phyloP scores from a whole-genome alignment of 345 rosid species.

The Acer yangbiense region DNA sequence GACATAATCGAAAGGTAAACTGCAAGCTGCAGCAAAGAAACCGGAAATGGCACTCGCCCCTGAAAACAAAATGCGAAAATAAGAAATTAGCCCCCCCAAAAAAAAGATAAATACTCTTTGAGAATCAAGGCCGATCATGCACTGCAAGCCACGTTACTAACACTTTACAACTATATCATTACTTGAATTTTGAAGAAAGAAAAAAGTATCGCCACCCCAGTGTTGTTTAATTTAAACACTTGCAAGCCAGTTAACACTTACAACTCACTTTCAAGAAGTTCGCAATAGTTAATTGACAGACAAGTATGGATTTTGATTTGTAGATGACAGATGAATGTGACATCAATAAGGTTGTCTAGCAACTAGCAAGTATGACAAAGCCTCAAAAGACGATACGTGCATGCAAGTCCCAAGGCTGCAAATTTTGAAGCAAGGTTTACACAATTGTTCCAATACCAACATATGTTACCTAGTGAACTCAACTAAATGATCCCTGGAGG shows the following conservation, averaged over 20 bases:
- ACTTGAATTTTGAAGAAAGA: background rate
- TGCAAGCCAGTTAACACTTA: background rate
- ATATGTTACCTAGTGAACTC: background rate
- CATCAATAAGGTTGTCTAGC: background rate
- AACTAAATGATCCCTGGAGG: background rate
- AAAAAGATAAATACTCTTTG: background rate
- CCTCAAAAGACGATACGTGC: background rate
- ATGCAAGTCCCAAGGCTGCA: background rate
- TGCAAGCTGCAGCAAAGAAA: conserved; percentile 92
- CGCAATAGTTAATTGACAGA: background rate
- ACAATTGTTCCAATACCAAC: background rate
- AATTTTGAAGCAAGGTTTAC: background rate
- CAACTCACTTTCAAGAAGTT: background rate
- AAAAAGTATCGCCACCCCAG: background rate
- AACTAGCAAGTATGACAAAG: background rate
- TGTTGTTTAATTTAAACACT: background rate
- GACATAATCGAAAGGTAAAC: conserved; percentile 94
- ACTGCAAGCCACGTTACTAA: background rate
- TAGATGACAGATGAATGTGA: background rate
- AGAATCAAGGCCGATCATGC: background rate
- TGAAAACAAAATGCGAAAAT: conserved; percentile 30
- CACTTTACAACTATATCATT: background rate
- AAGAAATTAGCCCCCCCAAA: background rate
- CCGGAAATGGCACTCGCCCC: conserved; percentile 95
- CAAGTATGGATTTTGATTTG: background rate